A percentile compares a stretch with the other conserved stretches of the same genome.
phyloP scores from a whole-genome alignment of 2,329 filamentous ascomycete species.

The Stagonosporopsis tanaceti region DNA sequence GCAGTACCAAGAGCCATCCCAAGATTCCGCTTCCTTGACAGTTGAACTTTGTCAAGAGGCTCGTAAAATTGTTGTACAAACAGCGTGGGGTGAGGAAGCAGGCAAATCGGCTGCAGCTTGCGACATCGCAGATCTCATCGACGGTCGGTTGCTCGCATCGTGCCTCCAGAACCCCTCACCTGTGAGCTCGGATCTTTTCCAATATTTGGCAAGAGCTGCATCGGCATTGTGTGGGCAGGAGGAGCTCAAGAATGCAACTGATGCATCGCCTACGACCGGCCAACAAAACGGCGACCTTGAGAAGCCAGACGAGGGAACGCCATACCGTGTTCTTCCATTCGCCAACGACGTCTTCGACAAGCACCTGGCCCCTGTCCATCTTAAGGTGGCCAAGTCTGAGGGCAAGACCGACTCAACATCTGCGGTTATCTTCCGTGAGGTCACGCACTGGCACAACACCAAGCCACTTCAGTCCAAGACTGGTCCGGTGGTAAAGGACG shows the following conservation, averaged over 20 bases:
- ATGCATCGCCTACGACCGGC: conserved; percentile 5
- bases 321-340: conserved; percentile 56
- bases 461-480: conserved; percentile 56
- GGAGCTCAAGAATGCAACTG: conserved; percentile 20
- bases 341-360: conserved; percentile 58
- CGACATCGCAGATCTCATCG: conserved; percentile 64
- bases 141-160: conserved; percentile 57
- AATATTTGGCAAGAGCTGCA: conserved; percentile 30
- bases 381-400: conserved; percentile 44
- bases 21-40: conserved; percentile 41
- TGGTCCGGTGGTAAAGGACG: conserved; percentile 41
- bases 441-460: conserved; percentile 70
- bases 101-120: conserved; percentile 36
- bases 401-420: conserved; percentile 40
- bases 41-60: conserved; percentile 53
- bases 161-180: conserved; percentile 31
- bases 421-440: conserved; percentile 56
- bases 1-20: conserved; percentile 38
- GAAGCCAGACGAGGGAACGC: conserved; percentile 16
- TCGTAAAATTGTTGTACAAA: conserved; percentile 48
- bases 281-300: conserved; percentile 6
- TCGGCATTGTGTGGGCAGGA: conserved; percentile 28
- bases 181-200: conserved; percentile 30
- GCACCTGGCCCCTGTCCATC: conserved; percentile 55
- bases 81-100: conserved; percentile 47